Evolutionary conservation across 768 basidiomycete genomes (phyloP), one percentile per base, ranked within the genome.

Genomic region (Suillus luteus): DNA sequence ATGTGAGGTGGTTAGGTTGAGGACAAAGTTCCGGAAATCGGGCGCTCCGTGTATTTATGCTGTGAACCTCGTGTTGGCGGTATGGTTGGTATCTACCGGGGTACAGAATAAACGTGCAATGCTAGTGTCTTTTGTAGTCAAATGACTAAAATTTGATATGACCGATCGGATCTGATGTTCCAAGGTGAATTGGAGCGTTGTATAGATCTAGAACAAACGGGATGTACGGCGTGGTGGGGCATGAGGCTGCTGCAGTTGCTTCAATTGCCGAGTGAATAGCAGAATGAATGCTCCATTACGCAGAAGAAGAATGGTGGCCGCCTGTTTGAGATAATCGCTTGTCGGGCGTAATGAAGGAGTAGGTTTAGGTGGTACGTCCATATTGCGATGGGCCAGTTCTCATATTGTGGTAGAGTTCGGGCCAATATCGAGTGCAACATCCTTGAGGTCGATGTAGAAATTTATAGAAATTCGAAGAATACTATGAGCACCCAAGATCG

Each of bases 391-490:
- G 67, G 59, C 35, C 14, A 60, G 15, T 60, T 60, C 54, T 60
- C 46, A 61, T 66, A 27, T 57, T 51, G 63, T 62, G 63, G 67
- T 67, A 62, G 59, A 44, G 68, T 64, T 66, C 62, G 14, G 60
- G 24, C 61, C 62, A 59, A 49, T 59, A 15, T 41, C 43, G 48
- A 62, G 61, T 62, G 55, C 44, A 64, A 59, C 57, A 35, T 35
- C 33, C 27, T 22, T 37, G 52, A 35, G 48, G 41, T 37, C 57
- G 35, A 64, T 60, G 60, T 67, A 48, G 55, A 63, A 46, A 49
- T 65, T 67, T 61, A 9, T 24, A 43, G 64, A 62, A 44, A 52
- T 67, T 69, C 59, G 12, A 22, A 46, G 63, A 69, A 68, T 64
- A 62, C 8, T 35, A 55, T n/a, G 55, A 64, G 64, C 52, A 64